phyloP scores from a whole-genome alignment of 805 yeast genomes.

The Candida lessepsii region DNA sequence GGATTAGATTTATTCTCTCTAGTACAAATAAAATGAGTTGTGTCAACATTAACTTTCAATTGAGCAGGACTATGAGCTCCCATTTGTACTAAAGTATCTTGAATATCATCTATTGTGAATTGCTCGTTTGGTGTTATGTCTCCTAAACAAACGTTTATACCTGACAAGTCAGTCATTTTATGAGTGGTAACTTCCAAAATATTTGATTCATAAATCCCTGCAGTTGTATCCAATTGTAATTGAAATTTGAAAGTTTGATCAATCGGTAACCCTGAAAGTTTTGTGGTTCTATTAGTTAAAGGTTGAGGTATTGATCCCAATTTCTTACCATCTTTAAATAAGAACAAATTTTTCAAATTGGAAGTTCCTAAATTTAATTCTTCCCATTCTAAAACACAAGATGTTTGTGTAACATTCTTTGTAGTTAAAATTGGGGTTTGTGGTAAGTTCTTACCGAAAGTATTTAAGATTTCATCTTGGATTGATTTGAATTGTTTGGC shows the following conservation, averaged over 20 bases:
- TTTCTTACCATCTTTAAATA: slow-evolving; percentile 72
- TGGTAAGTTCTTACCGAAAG: slow-evolving; percentile 76
- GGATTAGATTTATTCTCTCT: slow-evolving; percentile 57
- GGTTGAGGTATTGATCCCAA: slow-evolving; percentile 86
- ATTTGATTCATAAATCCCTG: slow-evolving; percentile 79
- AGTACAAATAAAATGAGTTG: slow-evolving; percentile 88
- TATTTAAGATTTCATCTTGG: slow-evolving; percentile 69
- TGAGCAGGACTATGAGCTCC: slow-evolving; percentile 77
- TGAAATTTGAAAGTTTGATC: slow-evolving; percentile 81
- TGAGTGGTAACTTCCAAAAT: slow-evolving; percentile 74
- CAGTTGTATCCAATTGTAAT: slow-evolving; percentile 79
- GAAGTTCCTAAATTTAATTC: slow-evolving; percentile 81
- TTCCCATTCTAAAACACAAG: slow-evolving; percentile 95
- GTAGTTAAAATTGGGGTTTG: slow-evolving; percentile 63
- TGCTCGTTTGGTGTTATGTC: slow-evolving; percentile 60
- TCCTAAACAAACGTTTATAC: slow-evolving; percentile 89
- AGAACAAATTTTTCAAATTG: slow-evolving; percentile 66
- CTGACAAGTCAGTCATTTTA: slow-evolving; percentile 92
- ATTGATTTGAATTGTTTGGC: slow-evolving; percentile 54
- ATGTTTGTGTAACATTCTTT: slow-evolving; percentile 86
- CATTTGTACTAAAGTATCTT: slow-evolving; percentile 59
- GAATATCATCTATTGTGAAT: slow-evolving; percentile 52
- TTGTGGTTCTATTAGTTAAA: slow-evolving; percentile 70
- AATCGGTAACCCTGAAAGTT: slow-evolving; percentile 86
- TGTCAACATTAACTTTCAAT: slow-evolving; percentile 73